Evolutionary conservation across 306 rosid species (phyloP), one percentile per base, ranked within the genome.

Genomic region (Corylus americana): DNA sequence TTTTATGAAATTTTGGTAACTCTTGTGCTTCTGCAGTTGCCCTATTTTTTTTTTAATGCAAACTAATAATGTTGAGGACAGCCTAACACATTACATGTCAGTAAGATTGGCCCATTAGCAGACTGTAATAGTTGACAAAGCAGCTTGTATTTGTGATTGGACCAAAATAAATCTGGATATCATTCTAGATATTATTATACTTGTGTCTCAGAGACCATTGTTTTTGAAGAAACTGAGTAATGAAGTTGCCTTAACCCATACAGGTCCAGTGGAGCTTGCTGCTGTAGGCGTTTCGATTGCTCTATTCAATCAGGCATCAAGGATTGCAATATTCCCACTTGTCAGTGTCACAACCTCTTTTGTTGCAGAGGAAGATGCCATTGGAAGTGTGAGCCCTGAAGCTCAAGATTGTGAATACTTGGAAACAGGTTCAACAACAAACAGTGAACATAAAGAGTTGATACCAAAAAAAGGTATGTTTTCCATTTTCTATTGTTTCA

Each of bases 251-350:
- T 77, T 75, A 73, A 74, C 78, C 31, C 79, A 31, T 70, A 27
- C 79, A 92, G 98, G 98, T 81, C 88, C 97, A 3, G 87, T 94
- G 74, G 98, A 94, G 89, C 97, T 94, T 68, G 98, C 98, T 66
- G 98, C 97, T 61, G 98, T 94, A 55, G 98, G 98, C 62, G 97
- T 94, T 85, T 91, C 98, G 5, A 94, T 94, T 85, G 97, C 97
- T 74, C 82, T 94, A 77, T 94, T 94, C 83, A 94, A 94, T 85
- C 98, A 94, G 85, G 97, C 81, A 25, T 94, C 98, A 29, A 80
- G 97, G 81, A 91, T 94, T 1, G 93, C 97, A 20, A 94, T 94
- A 75, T 94, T 94, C 71, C 98, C 98, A 0, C 97, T 94, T 27
- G 98, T 94, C 55, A 94, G 97, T 81, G 88, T 92, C 83, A 94